Evolutionary conservation across 169 alveolate species (phyloP), one percentile per base, ranked within the genome.

Genomic region (Eimeria brunetti): DNA sequence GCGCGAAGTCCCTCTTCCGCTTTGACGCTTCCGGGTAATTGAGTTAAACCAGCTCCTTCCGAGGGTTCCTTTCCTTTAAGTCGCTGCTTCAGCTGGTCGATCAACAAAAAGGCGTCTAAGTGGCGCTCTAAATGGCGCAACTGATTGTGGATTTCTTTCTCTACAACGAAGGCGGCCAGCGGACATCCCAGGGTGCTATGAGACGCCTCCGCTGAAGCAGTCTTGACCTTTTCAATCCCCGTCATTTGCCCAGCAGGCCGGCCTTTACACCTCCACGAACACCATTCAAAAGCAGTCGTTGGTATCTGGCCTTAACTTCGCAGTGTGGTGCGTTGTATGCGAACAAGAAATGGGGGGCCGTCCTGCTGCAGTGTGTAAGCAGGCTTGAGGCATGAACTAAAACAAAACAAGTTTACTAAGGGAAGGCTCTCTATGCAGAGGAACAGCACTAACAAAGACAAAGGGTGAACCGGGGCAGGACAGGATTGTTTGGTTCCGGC

Each of bases 101-200:
- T 53, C 76, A 83, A 14, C 53, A 83, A 83, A 56, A n/a, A 83
- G 20, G 90, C 90, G 36, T 83, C 90, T 60, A 83, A 56, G 71
- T 83, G 90, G 75, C 90, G 90, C 71, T 83, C 90, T 83, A 83
- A 83, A 33, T 36, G 67, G 30, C 90, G 75, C 90, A 83, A 83
- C 18, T 56, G 51, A 33, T 83, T 56, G 71, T 83, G 90, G 16
- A 83, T 83, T 49, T 51, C 90, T 30, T 83, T 83, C 33, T 69
- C 80, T 69, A 69, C n/a, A 6, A 12, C 80, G 24, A 69, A 69
- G 16, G 80, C n/a, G 51, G 80, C n/a, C 80, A 69, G 80, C 80
- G 51, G 80, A 14, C 80, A 69, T 36, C 80, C 80, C 49, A 69
- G 11, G 12, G 49, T 3, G 33, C 49, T 69, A 33, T 69, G 80